These are phyloP conservation scores for Flagelloscypha sp. DNA, from an alignment of 768 basidiomycete genomes.

Conservation along the genomic window DNA sequence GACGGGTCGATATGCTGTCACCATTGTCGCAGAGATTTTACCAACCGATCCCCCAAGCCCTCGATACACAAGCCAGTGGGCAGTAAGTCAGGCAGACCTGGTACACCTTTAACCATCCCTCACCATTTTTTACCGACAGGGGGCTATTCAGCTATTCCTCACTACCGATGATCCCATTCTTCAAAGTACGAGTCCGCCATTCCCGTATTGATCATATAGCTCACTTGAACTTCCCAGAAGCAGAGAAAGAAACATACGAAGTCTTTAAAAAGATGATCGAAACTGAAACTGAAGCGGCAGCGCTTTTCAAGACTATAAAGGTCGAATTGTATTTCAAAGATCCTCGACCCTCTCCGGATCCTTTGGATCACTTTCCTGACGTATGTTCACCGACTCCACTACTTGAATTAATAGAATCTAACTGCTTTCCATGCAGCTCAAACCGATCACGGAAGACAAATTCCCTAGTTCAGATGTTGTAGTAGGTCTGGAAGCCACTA, in stretches of 20 bases:
- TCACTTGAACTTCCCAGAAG: too few relatives aligned
- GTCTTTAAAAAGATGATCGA: too few relatives aligned
- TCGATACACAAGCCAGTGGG: constrained; percentile 76
- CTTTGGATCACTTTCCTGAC: constrained; percentile 40
- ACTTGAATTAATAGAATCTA: too few relatives aligned
- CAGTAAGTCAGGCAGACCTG: constrained; percentile 38
- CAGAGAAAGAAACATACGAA: too few relatives aligned
- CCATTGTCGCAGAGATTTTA: constrained; percentile 61
- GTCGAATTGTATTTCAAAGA: too few relatives aligned
- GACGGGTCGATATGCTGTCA: constrained; percentile 53
- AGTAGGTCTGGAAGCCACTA: constrained; percentile 52
- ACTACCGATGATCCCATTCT: constrained; percentile 43
- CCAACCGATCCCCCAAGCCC: constrained; percentile 67
- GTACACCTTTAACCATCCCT: not conserved
- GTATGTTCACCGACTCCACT: constrained; percentile 25
- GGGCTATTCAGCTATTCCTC: constrained; percentile 69
- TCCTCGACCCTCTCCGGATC: constrained; percentile 17
- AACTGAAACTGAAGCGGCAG: constrained; percentile 16
- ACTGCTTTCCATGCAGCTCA: constrained; percentile 24
- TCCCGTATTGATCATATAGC: not conserved
- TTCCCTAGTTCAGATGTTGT: constrained; percentile 26
- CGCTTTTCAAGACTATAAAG: too few relatives aligned
- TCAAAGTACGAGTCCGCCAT: constrained; percentile 34
- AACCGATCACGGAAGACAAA: constrained; percentile 22
- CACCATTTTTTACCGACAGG: constrained; percentile 38